Base-by-base conservation (phyloP, 495 filamentous ascomycete species). In the Aspergillus incahuasiensis region DNA sequence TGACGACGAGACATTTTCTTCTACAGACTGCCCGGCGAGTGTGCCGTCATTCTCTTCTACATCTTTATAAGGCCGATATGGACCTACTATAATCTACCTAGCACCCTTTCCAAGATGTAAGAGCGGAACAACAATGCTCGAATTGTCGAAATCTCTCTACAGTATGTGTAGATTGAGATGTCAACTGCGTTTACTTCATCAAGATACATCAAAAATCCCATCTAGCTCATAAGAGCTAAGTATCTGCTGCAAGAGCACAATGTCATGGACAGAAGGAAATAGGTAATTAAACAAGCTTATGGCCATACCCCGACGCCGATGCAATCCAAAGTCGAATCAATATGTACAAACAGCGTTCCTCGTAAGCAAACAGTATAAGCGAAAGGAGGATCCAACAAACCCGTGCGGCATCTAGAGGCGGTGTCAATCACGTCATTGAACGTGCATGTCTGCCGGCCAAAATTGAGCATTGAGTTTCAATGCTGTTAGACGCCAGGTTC, bases 371-470 rank as follows among this genome's bases (percentile, higher is more conserved):
- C n/a, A 59, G 52, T 52, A 59, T 52, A 57, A 54, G 30, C 24
- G 59, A 43, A 59, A 60, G 58, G 51, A 60, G 30, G 57, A 51
- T 41, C 47, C 54, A 48, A 56, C 16, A 54, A 58, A 59, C 47
- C 39, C 47, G 34, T 43, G 44, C 25, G 35, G 52, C 38, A 43
- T 48, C 39, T 52, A 24, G 16, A 50, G 59, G 58, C 58, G 58
- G 60, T 57, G 53, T 61, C 60, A 61, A 63, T 58, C 63, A 64
- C 60, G 60, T 58, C 55, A 58, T 57, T 63, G 56, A 40, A 63
- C 56, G 38, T 52, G 52, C 56, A 56, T 55, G 32, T 57, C 39
- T 54, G 55, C 54, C 56, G 55, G 50, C 55, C 57, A 48, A 43
- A 39, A 41, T 13, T 50, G 8, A 32, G 20, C 30, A 54, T 42